Evolutionary conservation across 1,284 basidiomycete genomes (phyloP), one percentile per base, ranked within the genome.

Genomic region (Thecaphora thlaspeos): DNA sequence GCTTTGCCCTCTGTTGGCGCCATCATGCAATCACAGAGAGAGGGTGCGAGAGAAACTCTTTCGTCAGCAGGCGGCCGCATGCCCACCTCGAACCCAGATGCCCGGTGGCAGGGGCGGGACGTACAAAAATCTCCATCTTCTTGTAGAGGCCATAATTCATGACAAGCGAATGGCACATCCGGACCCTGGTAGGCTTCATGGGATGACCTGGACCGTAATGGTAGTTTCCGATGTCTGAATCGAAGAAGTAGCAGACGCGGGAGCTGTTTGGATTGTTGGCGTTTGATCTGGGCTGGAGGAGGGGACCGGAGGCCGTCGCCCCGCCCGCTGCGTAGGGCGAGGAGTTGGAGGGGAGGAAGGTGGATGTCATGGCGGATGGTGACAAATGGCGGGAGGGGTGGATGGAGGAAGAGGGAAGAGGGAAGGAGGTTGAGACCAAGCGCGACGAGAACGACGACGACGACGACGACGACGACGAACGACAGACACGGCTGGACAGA

Each of bases 141-240:
- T 79, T 80, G 71, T 80, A 79, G n/a, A 79, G 61, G 19, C 93
- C 93, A 77, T 97, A 98, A 81, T 98, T 98, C 95, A 98, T 98
- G 51, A 98, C 94, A 37, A 99, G 84, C 10, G 92, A 94, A 80
- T 99, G 95, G 76, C 93, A 96, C 95, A 99, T 98, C 68, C 94
- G 88, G 82, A 98, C 96, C 21, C 94, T 60, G 17, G 75, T 76
- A 5, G 75, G 75, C 42, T 77, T 77, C 75, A 77, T 77, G 4
- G 75, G 75, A 86, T 89, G 87, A 41, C 93, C 93, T 41, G 93
- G 92, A 2, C 93, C 93, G 86, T 97, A 97, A 79, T 97, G 93
- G 79, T 95, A 97, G 53, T 93, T 93, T 41, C 93, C 93, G 75
- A 95, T 91, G 79, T 98, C 95, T 18, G 92, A 95, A 81, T 99